A percentile compares a stretch with the other conserved stretches of the same genome.
Evolutionary conservation across 345 rosid genomes (phyloP).

Genomic region (Kernera saxatilis): DNA sequence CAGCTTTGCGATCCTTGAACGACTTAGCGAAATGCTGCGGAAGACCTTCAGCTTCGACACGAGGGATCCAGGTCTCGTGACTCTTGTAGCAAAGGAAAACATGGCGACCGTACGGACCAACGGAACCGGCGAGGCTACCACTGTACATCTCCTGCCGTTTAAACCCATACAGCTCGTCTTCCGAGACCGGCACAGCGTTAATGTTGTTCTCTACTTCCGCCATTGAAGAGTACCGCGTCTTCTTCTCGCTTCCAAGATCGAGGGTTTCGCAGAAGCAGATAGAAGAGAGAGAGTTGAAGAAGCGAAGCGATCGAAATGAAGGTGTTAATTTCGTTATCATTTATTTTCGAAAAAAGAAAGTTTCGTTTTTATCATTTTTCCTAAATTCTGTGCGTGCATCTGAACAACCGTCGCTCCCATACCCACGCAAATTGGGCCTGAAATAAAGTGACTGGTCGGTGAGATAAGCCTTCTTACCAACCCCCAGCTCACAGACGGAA

Average conservation of each 20-base stretch:
- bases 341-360: neutral
- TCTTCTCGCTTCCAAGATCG: neutral
- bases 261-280: conserved; percentile 12
- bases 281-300: conserved; percentile 10
- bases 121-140: conserved; percentile 54
- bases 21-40: conserved; percentile 63
- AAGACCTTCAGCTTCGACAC: conserved; percentile 63
- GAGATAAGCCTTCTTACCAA: neutral
- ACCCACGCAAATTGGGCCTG: conserved; percentile 24
- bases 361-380: neutral
- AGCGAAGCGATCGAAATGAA: conserved; percentile 24
- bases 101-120: conserved; percentile 73
- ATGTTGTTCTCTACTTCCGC: conserved; percentile 34
- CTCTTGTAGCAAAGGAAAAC: conserved; percentile 67
- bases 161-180: conserved; percentile 62
- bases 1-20: conserved; percentile 60
- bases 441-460: conserved; percentile 22
- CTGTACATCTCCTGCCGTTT: conserved; percentile 68
- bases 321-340: conserved; percentile 19
- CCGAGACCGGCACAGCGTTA: conserved; percentile 35
- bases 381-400: neutral
- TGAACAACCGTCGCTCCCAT: conserved; percentile 21
- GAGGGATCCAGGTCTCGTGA: conserved; percentile 63
- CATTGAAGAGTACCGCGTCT: conserved; percentile 32
- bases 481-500: neutral